phyloP scores from a whole-genome alignment of 164 flowering plant genomes.

The Warburgia ugandensis region DNA sequence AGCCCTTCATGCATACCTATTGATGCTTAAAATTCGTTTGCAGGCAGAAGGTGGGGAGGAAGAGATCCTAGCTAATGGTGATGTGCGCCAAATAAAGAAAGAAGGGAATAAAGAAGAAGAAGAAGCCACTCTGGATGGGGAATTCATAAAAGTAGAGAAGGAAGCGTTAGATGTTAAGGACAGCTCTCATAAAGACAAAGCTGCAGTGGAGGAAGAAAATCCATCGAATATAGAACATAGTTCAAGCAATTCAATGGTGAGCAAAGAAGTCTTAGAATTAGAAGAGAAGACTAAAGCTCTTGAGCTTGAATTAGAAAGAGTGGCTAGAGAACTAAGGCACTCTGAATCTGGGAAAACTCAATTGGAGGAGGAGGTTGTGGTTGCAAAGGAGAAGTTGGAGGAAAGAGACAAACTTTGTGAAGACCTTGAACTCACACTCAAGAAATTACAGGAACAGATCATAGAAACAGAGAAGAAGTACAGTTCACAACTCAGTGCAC shows the following conservation, averaged over 20 bases:
- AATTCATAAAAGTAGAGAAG: slow-evolving; percentile 92
- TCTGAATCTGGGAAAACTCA: slow-evolving; percentile 50
- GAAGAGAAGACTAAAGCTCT: slow-evolving; percentile 63
- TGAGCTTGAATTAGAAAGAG: slow-evolving; percentile 57
- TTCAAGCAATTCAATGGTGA: slow-evolving; percentile 22
- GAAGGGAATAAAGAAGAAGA: slow-evolving; percentile 39
- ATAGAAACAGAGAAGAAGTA: slow-evolving; percentile 44
- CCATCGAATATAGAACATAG: slow-evolving; percentile 27
- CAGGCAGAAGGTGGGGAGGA: slow-evolving; percentile 19
- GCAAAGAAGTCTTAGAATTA: slow-evolving; percentile 47
- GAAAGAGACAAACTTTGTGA: slow-evolving; percentile 37
- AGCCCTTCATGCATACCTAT: background rate
- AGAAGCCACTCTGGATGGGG: slow-evolving; percentile 66
- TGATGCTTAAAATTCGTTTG: slow-evolving; percentile 4
- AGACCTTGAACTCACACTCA: slow-evolving; percentile 51
- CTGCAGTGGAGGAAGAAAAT: slow-evolving; percentile 17
- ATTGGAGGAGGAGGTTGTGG: slow-evolving; percentile 42
- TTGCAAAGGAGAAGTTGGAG: slow-evolving; percentile 44
- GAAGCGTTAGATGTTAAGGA: slow-evolving; percentile 49
- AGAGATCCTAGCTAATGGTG: slow-evolving; percentile 15
- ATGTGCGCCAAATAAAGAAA: slow-evolving; percentile 3
- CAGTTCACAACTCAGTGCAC: slow-evolving; percentile 34
- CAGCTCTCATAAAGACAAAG: slow-evolving; percentile 13
- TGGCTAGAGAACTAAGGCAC: slow-evolving; percentile 37
- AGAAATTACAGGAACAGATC: slow-evolving; percentile 45